Conservation (phyloP, 129 eudicot genomes). For the Cynara cardunculus region DNA sequence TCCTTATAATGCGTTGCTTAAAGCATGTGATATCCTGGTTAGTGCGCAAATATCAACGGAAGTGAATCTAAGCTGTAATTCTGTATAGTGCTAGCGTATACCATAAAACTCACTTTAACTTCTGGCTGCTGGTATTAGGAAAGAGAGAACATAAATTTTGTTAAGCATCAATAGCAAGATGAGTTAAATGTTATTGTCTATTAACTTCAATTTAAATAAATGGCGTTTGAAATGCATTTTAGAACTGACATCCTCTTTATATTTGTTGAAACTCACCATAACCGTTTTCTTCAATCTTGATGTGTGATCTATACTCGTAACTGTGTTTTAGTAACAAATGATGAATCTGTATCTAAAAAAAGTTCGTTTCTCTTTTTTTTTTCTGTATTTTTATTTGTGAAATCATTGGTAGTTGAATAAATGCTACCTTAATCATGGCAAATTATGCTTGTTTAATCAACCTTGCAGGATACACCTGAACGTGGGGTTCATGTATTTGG, state of each 20-base stretch:
- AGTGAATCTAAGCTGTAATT: not conserved
- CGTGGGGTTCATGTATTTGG: conserved; percentile 69
- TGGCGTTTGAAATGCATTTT: not conserved
- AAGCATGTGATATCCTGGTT: conserved; percentile 75
- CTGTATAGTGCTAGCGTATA: not conserved
- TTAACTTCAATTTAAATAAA: not conserved
- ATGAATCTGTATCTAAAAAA: not conserved
- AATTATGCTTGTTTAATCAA: not conserved
- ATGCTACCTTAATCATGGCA: conserved; percentile 7
- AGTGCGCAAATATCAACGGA: conserved; percentile 16
- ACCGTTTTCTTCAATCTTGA: not conserved
- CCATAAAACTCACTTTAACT: not conserved
- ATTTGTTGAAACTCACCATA: not conserved
- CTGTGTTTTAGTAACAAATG: not conserved
- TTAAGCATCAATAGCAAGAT: too few species aligned
- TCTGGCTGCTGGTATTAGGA: not conserved
- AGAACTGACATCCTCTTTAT: not conserved
- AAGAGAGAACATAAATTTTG: too few species aligned
- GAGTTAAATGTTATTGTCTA: too few species aligned
- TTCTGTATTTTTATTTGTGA: not conserved
- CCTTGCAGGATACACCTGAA: conserved; percentile 78
- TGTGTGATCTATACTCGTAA: not conserved
- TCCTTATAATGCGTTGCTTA: conserved; percentile 70
- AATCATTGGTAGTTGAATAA: not conserved
- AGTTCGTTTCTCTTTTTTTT: not conserved